Conservation (phyloP, 2,329 filamentous ascomycete genomes). For the Phyllosticta citribraziliensis region DNA sequence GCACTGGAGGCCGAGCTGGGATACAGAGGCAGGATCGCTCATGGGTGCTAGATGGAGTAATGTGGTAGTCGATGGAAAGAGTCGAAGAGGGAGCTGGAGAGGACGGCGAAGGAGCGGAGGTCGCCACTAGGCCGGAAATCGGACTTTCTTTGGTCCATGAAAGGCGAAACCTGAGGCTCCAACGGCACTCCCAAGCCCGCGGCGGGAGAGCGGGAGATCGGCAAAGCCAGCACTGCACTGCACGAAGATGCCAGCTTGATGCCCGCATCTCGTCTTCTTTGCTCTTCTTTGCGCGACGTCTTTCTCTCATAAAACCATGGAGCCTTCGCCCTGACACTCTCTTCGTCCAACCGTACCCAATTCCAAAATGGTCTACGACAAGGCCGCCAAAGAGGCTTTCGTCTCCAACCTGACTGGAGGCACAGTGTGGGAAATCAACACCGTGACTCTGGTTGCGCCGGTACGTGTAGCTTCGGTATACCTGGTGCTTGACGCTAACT, state of each 20-base stretch:
- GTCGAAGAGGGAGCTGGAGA: too few species aligned
- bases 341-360: constrained; percentile 12
- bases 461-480: constrained; percentile 41
- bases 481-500: constrained; percentile 10
- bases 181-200: not conserved
- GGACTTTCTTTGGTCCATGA: not conserved
- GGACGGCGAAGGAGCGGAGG: not conserved
- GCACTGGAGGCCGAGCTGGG: too few species aligned
- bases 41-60: too few species aligned
- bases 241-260: constrained; percentile 8
- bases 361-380: constrained; percentile 46
- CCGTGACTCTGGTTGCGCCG: constrained; percentile 73
- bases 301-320: not conserved
- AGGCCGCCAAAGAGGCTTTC: constrained; percentile 87
- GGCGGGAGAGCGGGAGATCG: not conserved
- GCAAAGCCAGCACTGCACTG: not conserved
- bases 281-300: not conserved
- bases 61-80: too few species aligned
- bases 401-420: constrained; percentile 86
- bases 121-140: not conserved
- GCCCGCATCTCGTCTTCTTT: not conserved
- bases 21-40: too few species aligned
- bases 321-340: not conserved
- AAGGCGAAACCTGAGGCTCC: too few species aligned
- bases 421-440: constrained; percentile 73